Conservation (phyloP, 768 basidiomycete genomes). For the Collybiopsis luxurians region DNA sequence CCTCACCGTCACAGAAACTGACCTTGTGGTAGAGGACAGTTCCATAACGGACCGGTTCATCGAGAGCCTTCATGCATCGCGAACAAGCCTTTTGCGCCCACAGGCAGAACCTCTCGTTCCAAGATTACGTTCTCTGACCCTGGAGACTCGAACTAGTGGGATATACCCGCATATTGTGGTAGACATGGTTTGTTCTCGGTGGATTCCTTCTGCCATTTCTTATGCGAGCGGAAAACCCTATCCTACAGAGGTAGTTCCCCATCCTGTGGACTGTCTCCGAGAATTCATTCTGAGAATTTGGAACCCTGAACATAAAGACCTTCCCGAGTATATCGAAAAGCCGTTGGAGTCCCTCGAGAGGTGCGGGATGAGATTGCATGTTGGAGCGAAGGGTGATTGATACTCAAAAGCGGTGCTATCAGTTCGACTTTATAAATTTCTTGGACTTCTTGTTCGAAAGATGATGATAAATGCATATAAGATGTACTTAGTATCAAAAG, state of each 20-base stretch:
- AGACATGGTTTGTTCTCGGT: not conserved
- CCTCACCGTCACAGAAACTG: not conserved
- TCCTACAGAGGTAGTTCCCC: not conserved
- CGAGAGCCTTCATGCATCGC: not conserved
- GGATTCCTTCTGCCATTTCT: not conserved
- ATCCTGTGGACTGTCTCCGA: not conserved
- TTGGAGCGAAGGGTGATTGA: too few species aligned
- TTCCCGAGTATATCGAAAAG: too few species aligned
- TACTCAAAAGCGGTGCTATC: too few species aligned
- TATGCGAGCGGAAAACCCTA: not conserved
- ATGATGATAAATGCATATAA: too few species aligned
- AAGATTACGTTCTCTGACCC: not conserved
- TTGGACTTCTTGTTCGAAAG: too few species aligned
- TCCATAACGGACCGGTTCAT: not conserved
- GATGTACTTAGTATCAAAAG: too few species aligned
- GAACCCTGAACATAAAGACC: too few species aligned
- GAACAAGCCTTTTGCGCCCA: not conserved
- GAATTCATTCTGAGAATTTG: not conserved
- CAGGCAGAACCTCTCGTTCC: not conserved
- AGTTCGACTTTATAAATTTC: too few species aligned
- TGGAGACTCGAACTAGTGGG: not conserved
- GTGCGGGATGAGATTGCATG: too few species aligned
- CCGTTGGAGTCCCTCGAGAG: too few species aligned
- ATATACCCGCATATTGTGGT: not conserved
- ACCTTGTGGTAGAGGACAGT: not conserved